A percentile compares a stretch with the other conserved stretches of the same genome.
phyloP scores from a whole-genome alignment of 306 rosid genomes.

The Citrullus amarus region DNA sequence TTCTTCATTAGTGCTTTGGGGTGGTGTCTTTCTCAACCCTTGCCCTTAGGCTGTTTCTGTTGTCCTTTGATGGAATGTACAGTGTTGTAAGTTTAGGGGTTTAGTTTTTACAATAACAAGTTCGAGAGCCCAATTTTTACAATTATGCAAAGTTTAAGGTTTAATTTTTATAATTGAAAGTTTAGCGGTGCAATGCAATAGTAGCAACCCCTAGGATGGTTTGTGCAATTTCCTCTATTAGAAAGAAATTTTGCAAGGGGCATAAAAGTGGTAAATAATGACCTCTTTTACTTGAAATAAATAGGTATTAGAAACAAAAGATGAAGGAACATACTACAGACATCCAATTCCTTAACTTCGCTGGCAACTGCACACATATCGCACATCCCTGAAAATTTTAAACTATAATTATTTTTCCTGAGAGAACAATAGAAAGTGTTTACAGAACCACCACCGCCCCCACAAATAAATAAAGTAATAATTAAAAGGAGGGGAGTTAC shows the following conservation, averaged over 20 bases:
- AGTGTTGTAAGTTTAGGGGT: neutral
- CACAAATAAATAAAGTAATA: no score
- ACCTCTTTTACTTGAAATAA: neutral
- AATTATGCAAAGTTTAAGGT: neutral
- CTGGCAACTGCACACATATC: conserved; percentile 73
- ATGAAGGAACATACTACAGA: conserved; percentile 40
- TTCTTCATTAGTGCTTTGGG: no score
- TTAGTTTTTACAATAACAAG: neutral
- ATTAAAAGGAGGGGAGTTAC: neutral
- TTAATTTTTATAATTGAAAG: neutral
- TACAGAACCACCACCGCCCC: neutral
- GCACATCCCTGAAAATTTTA: conserved; percentile 58
- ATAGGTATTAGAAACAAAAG: conserved; percentile 10
- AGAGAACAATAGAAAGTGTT: neutral
- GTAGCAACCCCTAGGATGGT: neutral
- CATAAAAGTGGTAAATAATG: neutral
- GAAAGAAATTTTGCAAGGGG: neutral
- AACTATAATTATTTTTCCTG: neutral
- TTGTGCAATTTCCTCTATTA: neutral
- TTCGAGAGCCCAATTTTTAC: neutral
- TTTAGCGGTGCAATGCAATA: neutral
- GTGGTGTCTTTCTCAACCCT: no score
- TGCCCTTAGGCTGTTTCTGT: no score
- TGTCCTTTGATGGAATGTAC: no score
- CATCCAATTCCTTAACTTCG: conserved; percentile 67